Base-by-base conservation (phyloP, 306 rosid species). In the Fagus sylvatica region DNA sequence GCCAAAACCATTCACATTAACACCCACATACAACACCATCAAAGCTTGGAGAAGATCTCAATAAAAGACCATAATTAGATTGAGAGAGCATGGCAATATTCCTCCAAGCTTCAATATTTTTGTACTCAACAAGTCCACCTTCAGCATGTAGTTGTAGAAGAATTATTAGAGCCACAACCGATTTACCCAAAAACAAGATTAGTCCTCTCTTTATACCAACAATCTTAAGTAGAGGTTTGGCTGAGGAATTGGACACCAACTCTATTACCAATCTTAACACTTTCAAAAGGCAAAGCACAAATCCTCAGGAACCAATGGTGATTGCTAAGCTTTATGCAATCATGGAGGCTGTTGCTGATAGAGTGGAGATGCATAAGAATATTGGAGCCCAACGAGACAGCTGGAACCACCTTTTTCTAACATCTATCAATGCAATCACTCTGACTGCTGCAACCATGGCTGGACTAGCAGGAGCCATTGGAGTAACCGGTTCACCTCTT, bases 361-460 rank as follows among this genome's bases (percentile, higher is more conserved):
- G 98, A 84, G 42, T 85, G 68, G 98, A 90, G 85, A 85, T 90
- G 93, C 98, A 94, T 77, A 87, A 76, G 12, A 90, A 89, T 65
- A 51, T 94, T 1, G 94, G 93, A 11, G 84, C 64, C 19, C 98
- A 94, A 54, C 94, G 97, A 3, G 96, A 94, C 77, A 90, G 89
- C 48, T 94, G 98, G 97, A 94, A 89, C 79, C 56, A 1, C 2
- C 96, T 94, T 53, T 83, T 94, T 13, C 40, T 85, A 17, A 77
- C 84, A 34, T 94, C 94, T 7, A 59, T 88, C 64, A 87, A 91
- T 33, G 78, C 83, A 75, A 86, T 94, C 56, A 92, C 90, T 70
- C 89, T 94, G 32, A 78, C 96, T 55, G 98, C 96, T 54, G 72
- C 96, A 74, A 82, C 90, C 57, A 90, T 92, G 91, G 81, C 84